Conservation (phyloP, 169 alveolate genomes). For the Gregarina niphandrodes region DNA sequence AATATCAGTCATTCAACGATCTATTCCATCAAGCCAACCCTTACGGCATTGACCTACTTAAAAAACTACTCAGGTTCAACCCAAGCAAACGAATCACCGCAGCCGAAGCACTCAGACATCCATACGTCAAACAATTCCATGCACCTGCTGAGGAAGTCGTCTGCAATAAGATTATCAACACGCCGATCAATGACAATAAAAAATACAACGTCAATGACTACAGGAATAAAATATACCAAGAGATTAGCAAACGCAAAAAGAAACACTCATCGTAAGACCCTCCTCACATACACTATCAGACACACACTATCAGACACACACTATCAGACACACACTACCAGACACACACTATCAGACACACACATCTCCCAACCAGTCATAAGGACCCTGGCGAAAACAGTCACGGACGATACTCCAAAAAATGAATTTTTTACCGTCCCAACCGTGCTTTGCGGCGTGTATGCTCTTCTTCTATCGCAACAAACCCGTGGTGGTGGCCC, state of each 20-base stretch:
- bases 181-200: constrained; percentile 46
- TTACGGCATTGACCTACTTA: constrained; percentile 60
- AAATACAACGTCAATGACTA: constrained; percentile 48
- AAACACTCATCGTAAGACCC: no score
- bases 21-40: constrained; percentile 27
- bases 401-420: no score
- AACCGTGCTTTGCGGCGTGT: no score
- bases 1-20: constrained; percentile 16
- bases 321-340: no score
- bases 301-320: no score
- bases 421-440: no score
- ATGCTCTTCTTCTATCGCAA: no score
- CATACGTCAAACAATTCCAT: constrained; percentile 60
- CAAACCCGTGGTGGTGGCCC: no score
- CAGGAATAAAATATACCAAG: constrained; percentile 39
- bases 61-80: constrained; percentile 52
- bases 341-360: no score
- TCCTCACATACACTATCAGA: no score
- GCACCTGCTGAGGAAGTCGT: constrained; percentile 65
- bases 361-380: no score
- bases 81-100: constrained; percentile 63
- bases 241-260: constrained; percentile 35
- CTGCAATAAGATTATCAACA: constrained; percentile 38
- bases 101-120: constrained; percentile 59
- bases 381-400: no score